Base-by-base conservation (phyloP, 805 yeast species). In the Schwanniomyces polymorphus region DNA sequence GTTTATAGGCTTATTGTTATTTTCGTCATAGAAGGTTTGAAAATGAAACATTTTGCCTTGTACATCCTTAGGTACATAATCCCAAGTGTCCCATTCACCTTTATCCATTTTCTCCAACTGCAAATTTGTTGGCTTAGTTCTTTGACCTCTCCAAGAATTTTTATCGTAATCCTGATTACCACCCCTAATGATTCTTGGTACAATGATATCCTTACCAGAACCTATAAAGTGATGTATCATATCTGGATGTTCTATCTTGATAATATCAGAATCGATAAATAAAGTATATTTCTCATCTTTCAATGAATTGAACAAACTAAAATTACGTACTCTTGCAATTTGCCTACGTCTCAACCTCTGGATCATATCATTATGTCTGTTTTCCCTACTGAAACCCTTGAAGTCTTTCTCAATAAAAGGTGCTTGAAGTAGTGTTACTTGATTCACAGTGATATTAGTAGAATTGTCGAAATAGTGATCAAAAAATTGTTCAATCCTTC, bases 251-350 rank as follows among this genome's bases (percentile, higher is more conserved):
- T 59, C 55, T 37, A 69, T 55, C 27, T 49, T 46, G 14, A 56
- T 44, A 21, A 72, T 60, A 46, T 72, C 77, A 3, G 74, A 59
- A 48, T 72, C 77, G 26, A 72, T 45, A 46, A 67, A 72, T 27
- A 72, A 48, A 2, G 70, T 64, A 46, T 61, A 70, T 42, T 65
- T 55, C 45, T 72, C 72, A 18, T 51, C 44, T 16, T 47, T 53
- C 41, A 72, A 53, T 5, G 65, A 55, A 35, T 60, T 57, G 43
- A 59, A 50, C 26, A 70, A 47, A 5, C 65, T 52, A 54, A 68
- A 70, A 54, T 72, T 72, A 47, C 77, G 56, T 6, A 68, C 56
- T 31, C 67, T 53, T n/a, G 76, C 75, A 26, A 71, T 67, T 14
- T 59, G 53, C 41, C 74, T 53, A 21, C 77, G 55, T 31, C 77